These are phyloP conservation scores for Apocynum venetum DNA, from an alignment of 257 asterid genomes.

Conservation along the genomic window DNA sequence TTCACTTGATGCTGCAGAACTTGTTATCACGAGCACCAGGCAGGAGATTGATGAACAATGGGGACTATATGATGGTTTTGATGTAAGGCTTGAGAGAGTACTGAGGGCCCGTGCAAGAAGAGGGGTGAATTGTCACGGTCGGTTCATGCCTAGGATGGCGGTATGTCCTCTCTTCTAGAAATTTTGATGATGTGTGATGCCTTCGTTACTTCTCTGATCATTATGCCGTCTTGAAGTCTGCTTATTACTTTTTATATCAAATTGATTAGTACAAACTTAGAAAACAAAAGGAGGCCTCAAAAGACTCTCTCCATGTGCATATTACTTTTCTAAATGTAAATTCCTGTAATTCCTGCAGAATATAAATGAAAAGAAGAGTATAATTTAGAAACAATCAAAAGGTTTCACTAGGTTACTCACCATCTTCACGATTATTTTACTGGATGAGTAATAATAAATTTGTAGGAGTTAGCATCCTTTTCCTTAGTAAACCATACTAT, in stretches of 20 bases:
- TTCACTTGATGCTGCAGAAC: slow-evolving; percentile 75
- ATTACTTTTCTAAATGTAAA: neutral
- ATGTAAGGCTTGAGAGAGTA: slow-evolving; percentile 70
- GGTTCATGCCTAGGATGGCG: slow-evolving; percentile 91
- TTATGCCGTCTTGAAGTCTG: neutral
- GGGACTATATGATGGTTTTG: slow-evolving; percentile 88
- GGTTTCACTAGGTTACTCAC: too few relatives aligned
- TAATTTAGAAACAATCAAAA: neutral
- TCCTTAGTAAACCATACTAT: neutral
- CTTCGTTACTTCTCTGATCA: neutral
- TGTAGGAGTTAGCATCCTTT: neutral
- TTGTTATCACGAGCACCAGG: slow-evolving; percentile 74
- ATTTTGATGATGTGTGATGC: neutral
- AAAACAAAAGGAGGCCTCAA: neutral
- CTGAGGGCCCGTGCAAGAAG: slow-evolving; percentile 76
- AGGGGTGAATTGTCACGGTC: slow-evolving; percentile 75
- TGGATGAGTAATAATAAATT: too few relatives aligned
- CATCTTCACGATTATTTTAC: too few relatives aligned
- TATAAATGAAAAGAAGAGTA: neutral
- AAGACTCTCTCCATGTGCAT: neutral
- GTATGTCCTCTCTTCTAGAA: slow-evolving; percentile 28
- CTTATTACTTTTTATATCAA: neutral
- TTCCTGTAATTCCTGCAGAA: neutral
- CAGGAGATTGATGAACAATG: slow-evolving; percentile 91
- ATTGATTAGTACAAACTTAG: neutral